A percentile compares a stretch with the other conserved stretches of the same genome.
Evolutionary conservation across 2,329 filamentous ascomycete species (phyloP).

Genomic region (Fusarium begoniae): DNA sequence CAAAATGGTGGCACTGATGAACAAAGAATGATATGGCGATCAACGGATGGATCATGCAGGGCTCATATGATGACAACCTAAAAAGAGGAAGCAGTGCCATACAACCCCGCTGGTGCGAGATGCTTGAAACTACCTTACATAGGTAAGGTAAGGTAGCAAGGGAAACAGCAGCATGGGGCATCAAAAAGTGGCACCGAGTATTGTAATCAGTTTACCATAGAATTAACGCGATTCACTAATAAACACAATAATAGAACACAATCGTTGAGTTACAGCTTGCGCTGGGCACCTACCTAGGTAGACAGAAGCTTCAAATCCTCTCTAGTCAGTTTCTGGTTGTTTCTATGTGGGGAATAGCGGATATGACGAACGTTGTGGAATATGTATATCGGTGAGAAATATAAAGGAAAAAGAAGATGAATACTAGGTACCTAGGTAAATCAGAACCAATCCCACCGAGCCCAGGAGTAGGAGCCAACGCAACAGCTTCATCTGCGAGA

Average conservation of each 20-base stretch:
- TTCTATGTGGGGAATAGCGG: constrained; percentile 8
- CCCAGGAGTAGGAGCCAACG: background rate
- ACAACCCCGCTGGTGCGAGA: background rate
- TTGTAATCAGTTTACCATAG: constrained; percentile 16
- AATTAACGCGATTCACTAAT: constrained; percentile 9
- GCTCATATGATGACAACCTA: constrained; percentile 25
- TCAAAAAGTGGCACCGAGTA: constrained; percentile 29
- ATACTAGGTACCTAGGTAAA: background rate
- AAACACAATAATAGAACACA: constrained; percentile 11
- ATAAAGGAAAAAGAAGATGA: background rate
- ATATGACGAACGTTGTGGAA: constrained; percentile 1
- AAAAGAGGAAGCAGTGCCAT: background rate
- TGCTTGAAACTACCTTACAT: background rate
- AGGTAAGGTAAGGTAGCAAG: background rate
- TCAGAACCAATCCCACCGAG: background rate
- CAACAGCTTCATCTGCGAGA: background rate
- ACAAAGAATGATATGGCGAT: constrained; percentile 35
- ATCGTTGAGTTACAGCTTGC: constrained; percentile 4
- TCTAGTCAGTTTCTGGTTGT: background rate
- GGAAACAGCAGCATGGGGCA: constrained; percentile 9
- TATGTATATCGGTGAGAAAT: background rate
- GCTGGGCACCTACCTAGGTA: background rate
- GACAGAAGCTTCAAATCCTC: constrained; percentile 2
- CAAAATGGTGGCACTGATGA: constrained; percentile 10
- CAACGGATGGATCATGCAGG: constrained; percentile 28